Percentiles rank a stretch among this genome's conserved stretches.
Conservation (phyloP, 2,329 filamentous ascomycete genomes). For the Xylariaceae sp. region DNA sequence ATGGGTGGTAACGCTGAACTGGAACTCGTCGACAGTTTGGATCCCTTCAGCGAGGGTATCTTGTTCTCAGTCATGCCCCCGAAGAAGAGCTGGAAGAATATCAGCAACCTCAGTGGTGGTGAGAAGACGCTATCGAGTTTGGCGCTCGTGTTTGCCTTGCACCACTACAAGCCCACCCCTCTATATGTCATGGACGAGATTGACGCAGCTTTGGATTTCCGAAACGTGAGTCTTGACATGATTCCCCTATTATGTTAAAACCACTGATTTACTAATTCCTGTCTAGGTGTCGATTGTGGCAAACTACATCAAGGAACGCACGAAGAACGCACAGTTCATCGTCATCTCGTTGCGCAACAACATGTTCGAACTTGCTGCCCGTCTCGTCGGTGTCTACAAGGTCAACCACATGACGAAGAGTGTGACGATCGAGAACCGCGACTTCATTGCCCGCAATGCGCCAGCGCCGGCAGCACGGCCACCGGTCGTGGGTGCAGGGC, state of each 20-base stretch:
- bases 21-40: constrained; percentile 90
- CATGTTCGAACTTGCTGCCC: constrained; percentile 98
- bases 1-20: constrained; percentile 98
- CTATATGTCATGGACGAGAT: constrained; percentile 99
- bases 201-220: constrained; percentile 93
- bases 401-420: constrained; percentile 98
- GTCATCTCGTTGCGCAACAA: constrained; percentile 98
- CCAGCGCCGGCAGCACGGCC: constrained; percentile 22
- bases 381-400: constrained; percentile 97
- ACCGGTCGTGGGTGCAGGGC: constrained; percentile 5
- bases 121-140: constrained; percentile 94
- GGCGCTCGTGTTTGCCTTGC: constrained; percentile 93
- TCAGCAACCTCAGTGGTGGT: constrained; percentile 88
- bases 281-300: constrained; percentile 88
- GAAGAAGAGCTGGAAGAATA: constrained; percentile 99
- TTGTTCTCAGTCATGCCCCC: constrained; percentile 98
- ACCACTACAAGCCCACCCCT: constrained; percentile 96
- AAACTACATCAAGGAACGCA: constrained; percentile 97
- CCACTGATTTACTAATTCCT: neutral
- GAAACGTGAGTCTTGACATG: constrained; percentile 66
- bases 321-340: constrained; percentile 98
- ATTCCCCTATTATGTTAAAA: constrained; percentile 9
- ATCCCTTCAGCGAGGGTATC: constrained; percentile 96
- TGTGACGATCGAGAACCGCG: constrained; percentile 79
- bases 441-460: constrained; percentile 53